Conservation (phyloP, 225 moss, liverwort and hornwort genomes). For the Sphagnum tenellum region DNA sequence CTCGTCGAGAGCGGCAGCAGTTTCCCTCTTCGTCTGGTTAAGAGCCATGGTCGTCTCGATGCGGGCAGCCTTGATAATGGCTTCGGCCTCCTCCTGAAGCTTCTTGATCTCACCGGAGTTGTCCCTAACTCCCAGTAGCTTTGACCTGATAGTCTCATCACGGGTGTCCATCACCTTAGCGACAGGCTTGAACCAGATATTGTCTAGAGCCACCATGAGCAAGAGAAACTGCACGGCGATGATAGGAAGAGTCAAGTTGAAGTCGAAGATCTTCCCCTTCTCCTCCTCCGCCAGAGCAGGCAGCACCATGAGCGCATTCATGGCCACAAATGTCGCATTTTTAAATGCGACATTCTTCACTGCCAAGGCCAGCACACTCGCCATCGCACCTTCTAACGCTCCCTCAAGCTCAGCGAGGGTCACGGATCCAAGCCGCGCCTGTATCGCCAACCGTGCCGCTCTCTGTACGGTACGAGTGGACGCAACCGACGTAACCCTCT, state of each 20-base stretch:
- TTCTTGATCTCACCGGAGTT: conserved; percentile 90
- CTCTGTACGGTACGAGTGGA: conserved; percentile 16
- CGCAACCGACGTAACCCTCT: conserved; percentile 11
- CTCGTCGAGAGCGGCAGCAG: conserved; percentile 69
- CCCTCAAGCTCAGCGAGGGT: conserved; percentile 39
- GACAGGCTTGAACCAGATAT: conserved; percentile 97
- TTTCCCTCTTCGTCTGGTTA: conserved; percentile 82
- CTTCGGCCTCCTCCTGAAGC: conserved; percentile 78
- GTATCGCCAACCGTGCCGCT: conserved; percentile 47
- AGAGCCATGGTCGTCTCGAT: conserved; percentile 79
- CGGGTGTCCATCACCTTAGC: conserved; percentile 81
- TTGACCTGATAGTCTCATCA: conserved; percentile 62
- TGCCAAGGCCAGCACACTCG: conserved; percentile 18
- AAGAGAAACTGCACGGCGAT: conserved; percentile 83
- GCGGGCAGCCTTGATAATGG: conserved; percentile 71
- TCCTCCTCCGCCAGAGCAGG: conserved; percentile 67
- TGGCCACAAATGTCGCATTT: conserved; percentile 64
- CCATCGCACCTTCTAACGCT: conserved; percentile 46
- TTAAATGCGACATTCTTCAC: conserved; percentile 35
- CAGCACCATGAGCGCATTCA: conserved; percentile 68
- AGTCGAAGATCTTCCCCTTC: conserved; percentile 98
- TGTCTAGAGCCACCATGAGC: conserved; percentile 91
- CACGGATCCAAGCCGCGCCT: conserved; percentile 46
- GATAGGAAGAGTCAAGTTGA: conserved; percentile 89
- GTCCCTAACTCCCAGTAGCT: conserved; percentile 86